Base-by-base conservation (phyloP, 768 basidiomycete genomes). In the Suillus spraguei region DNA sequence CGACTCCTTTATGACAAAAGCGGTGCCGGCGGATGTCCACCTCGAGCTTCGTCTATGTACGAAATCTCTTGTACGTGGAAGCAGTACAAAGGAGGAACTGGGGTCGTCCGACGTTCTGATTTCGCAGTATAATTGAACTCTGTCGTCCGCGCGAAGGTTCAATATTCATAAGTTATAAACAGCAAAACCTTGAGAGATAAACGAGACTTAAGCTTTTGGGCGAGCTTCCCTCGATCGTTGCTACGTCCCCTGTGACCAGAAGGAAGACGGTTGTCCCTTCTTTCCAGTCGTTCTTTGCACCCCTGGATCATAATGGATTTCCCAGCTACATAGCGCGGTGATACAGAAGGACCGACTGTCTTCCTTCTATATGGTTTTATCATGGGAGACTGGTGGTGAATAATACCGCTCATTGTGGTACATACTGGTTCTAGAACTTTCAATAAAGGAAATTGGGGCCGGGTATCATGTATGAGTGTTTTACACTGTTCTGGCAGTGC, bases 71-170 rank as follows among this genome's bases (percentile, higher is more conserved):
- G 7, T 49, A 49, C 32, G 28, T 28, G 17, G 52, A 53, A 53
- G 32, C 32, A 53, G 32, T 11, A 53, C 20, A 33, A 53, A 53
- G 33, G 10, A 53, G 20, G 52, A 20, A 52, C 17, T 52, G 17
- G 9, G 32, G 17, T 20, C 13, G 10, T 13, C 20, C 32, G 28
- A 28, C 28, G 6, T 53, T 53, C 33, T 53, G 32, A n/a, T 33
- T n/a, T n/a, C 52, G 52, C 52, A n/a, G 52, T 11, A 53, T 33
- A 33, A 33, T 53, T 53, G 33, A 53, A 53, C 52, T 53, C 35
- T 53, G 11, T 35, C 32, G 33, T 52, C 16, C 4, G 9, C 28
- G 8, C 50, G 17, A 52, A 52, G 28, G 50, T 52, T 52, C 50
- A 46, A n/a, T n/a, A n/a, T n/a, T n/a, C n/a, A n/a, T n/a, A n/a